A percentile compares a stretch with the other conserved stretches of the same genome.
Evolutionary conservation across 768 basidiomycete species (phyloP).

Genomic region (Chalciporus sphaerocephalus): DNA sequence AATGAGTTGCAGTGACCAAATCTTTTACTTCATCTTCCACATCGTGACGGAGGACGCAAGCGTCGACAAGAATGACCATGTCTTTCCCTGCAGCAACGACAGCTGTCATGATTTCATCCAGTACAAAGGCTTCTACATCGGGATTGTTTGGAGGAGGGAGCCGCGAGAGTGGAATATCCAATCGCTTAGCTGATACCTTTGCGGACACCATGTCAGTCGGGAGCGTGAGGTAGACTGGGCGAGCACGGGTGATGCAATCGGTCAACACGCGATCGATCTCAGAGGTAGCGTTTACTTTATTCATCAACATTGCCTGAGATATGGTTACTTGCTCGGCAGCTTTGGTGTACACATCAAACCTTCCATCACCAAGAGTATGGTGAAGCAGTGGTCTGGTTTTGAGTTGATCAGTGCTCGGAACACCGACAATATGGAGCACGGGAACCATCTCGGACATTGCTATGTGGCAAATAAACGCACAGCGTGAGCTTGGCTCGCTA

Average conservation of each 20-base stretch:
- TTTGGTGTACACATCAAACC: conserved; percentile 75
- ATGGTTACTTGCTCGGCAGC: conserved; percentile 73
- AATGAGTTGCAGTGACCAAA: conserved; percentile 58
- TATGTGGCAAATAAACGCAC: conserved; percentile 20
- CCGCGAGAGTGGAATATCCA: conserved; percentile 55
- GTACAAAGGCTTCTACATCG: conserved; percentile 60
- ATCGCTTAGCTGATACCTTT: conserved; percentile 60
- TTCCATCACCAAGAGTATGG: conserved; percentile 83
- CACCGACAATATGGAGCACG: conserved; percentile 82
- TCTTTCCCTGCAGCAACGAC: conserved; percentile 57
- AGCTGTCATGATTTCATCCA: conserved; percentile 65
- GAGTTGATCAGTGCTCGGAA: conserved; percentile 71
- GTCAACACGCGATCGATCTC: conserved; percentile 79
- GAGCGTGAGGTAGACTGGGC: conserved; percentile 83
- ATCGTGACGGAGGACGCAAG: conserved; percentile 72
- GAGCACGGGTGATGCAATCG: conserved; percentile 60
- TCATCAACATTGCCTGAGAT: conserved; percentile 57
- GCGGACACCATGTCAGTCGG: conserved; percentile 77
- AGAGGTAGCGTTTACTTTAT: conserved; percentile 50
- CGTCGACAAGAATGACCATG: conserved; percentile 75
- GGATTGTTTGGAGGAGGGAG: conserved; percentile 50
- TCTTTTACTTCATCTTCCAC: conserved; percentile 59
- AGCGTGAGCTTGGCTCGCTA: conserved; percentile 4
- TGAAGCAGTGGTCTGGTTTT: conserved; percentile 72
- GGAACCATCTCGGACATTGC: conserved; percentile 88